phyloP scores from a whole-genome alignment of 1,139 yeast genomes.

The Geotrichum carabidarum region DNA sequence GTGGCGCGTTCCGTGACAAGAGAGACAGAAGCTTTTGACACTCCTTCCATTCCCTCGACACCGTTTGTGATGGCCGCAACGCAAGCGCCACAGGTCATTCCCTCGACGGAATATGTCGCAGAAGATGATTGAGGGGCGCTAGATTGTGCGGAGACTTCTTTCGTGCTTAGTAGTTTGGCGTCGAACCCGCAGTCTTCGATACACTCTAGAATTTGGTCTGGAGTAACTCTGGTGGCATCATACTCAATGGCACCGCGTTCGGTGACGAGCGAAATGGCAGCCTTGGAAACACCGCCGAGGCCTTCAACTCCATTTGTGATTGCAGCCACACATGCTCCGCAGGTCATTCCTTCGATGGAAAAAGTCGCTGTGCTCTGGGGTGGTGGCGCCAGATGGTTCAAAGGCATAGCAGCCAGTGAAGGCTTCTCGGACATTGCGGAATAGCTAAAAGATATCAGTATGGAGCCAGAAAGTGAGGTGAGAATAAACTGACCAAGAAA shows the following conservation, averaged over 20 bases:
- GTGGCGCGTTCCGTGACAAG: conserved; percentile 68
- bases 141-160: background rate
- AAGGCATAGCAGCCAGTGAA: background rate
- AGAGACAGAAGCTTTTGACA: conserved; percentile 54
- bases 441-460: background rate
- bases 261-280: conserved; percentile 53
- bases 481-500: background rate
- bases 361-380: conserved; percentile 7
- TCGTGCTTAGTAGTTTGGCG: conserved; percentile 37
- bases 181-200: conserved; percentile 79
- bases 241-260: conserved; percentile 62
- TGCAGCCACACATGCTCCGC: conserved; percentile 72
- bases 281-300: conserved; percentile 43
- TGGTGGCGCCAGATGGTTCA: background rate
- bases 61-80: conserved; percentile 57
- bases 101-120: conserved; percentile 25
- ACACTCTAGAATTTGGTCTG: conserved; percentile 42
- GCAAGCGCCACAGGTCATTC: conserved; percentile 86
- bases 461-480: background rate
- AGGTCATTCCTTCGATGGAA: conserved; percentile 54
- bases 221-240: conserved; percentile 33
- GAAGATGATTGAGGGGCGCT: background rate
- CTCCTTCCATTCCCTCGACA: conserved; percentile 47
- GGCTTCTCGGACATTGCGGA: background rate
- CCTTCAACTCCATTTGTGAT: conserved; percentile 52